Conservation (phyloP, 305 asterid species). For the Ruellia speciosa region DNA sequence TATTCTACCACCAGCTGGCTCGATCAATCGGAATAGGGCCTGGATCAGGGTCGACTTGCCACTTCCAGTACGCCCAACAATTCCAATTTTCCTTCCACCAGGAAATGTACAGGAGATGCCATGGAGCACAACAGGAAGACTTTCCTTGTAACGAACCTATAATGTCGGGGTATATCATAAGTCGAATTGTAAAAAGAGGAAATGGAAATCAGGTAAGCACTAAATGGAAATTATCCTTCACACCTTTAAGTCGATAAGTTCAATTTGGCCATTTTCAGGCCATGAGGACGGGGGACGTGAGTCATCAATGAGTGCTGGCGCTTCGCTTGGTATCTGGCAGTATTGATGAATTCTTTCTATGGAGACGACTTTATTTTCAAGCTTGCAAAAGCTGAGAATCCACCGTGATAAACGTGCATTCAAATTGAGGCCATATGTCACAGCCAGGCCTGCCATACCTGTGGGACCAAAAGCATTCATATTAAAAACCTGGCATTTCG, state of each 20-base stretch:
- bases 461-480: neutral
- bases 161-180: neutral
- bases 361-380: slow-evolving; percentile 93
- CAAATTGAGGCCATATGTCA: slow-evolving; percentile 89
- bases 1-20: slow-evolving; percentile 85
- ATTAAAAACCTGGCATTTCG: neutral
- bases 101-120: slow-evolving; percentile 84
- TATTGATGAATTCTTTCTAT: slow-evolving; percentile 93
- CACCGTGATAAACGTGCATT: slow-evolving; percentile 94
- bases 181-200: neutral
- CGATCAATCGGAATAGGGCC: slow-evolving; percentile 86
- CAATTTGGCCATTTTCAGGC: slow-evolving; percentile 82
- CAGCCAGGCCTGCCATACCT: slow-evolving; percentile 99
- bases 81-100: slow-evolving; percentile 95
- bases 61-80: slow-evolving; percentile 99
- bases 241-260: slow-evolving; percentile 38
- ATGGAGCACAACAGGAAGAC: slow-evolving; percentile 92
- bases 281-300: slow-evolving; percentile 69
- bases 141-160: slow-evolving; percentile 90
- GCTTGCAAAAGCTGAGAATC: slow-evolving; percentile 99
- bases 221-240: neutral
- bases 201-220: neutral
- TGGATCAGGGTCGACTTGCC: slow-evolving; percentile 97
- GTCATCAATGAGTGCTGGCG: slow-evolving; percentile 63
- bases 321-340: slow-evolving; percentile 90